Percentiles rank a stretch among this genome's conserved stretches.
phyloP scores from a whole-genome alignment of 163 green algal genomes.

The Scenedesmus sp. region DNA sequence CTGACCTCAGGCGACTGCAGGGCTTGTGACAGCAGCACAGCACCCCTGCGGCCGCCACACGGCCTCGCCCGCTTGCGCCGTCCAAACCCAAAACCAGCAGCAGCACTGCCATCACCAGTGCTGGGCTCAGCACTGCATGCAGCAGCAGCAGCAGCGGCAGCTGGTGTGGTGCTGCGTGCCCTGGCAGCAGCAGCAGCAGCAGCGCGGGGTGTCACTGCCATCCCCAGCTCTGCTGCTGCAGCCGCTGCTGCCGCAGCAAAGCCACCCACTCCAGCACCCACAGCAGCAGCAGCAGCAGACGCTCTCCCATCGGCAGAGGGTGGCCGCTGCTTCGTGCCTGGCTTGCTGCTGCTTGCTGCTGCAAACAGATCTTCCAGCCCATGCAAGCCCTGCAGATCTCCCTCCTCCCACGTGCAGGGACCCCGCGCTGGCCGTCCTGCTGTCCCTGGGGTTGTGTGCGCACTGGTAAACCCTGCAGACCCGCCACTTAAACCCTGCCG shows the following conservation, averaged over 20 bases:
- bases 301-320: not conserved
- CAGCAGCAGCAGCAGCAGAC: not conserved
- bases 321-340: not conserved
- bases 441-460: not conserved
- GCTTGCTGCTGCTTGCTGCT: not conserved
- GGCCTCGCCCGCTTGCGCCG: not conserved
- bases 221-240: not conserved
- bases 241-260: constrained; percentile 4
- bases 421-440: not conserved
- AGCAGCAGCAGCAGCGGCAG: not conserved
- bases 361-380: not conserved
- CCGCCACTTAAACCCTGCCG: not conserved
- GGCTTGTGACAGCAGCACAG: constrained; percentile 9
- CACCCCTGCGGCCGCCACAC: not conserved
- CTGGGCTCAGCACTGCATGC: not conserved
- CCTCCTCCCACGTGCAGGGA: not conserved
- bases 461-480: not conserved
- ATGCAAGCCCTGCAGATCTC: not conserved
- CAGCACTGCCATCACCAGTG: not conserved
- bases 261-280: not conserved
- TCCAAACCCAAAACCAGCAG: not conserved
- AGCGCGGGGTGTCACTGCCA: not conserved
- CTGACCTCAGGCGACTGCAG: not conserved
- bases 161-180: not conserved
- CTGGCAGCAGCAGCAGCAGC: not conserved